Base-by-base conservation (phyloP, 2,329 filamentous ascomycete species). In the Diaporthe batatas region DNA sequence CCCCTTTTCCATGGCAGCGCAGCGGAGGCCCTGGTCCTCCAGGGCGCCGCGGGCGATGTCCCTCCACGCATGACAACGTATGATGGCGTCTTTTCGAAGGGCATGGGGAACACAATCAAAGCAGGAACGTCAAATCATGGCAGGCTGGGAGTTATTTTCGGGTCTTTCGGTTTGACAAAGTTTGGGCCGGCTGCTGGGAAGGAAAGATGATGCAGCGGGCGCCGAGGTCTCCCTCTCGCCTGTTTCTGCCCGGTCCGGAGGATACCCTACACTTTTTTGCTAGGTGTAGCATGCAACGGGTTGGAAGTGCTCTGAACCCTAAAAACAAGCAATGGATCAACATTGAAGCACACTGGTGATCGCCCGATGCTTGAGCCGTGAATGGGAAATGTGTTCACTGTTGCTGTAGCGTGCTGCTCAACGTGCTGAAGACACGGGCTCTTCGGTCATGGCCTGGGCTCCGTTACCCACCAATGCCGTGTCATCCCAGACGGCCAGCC, bases 231-330 rank as follows among this genome's bases (percentile, higher is more conserved):
- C 34, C 1, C 39, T 18, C n/a, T 67, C 32, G 47, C 32, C 44
- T 49, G 44, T 23, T 65, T 65, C 29, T 65, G 62, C 62, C 47
- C 72, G 67, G 69, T 68, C 67, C 67, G 65, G 71, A 73, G 73
- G 53, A 58, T 59, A 69, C 64, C 64, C 64, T 72, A 68, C 68
- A 57, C 58, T 72, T 73, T 49, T 72, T 74, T 75, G 77, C 77
- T 78, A 74, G 78, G 77, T 80, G 79, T 80, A 80, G 79, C 79
- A 78, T 76, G 69, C 59, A 73, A 79, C 77, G 79, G 79, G 79
- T 79, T 76, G 79, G 79, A 81, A 81, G 79, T 78, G 79, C 79
- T 80, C 79, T 77, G 79, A 78, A 78, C 79, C 77, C 77, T 29
- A 62, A 62, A 70, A 70, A 71, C 77, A 75, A 68, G 77, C 76